Percentiles rank a stretch among this genome's conserved stretches.
Evolutionary conservation across 108 stramenopile genomes (phyloP).

Genomic region (Parietichytrium sp.): DNA sequence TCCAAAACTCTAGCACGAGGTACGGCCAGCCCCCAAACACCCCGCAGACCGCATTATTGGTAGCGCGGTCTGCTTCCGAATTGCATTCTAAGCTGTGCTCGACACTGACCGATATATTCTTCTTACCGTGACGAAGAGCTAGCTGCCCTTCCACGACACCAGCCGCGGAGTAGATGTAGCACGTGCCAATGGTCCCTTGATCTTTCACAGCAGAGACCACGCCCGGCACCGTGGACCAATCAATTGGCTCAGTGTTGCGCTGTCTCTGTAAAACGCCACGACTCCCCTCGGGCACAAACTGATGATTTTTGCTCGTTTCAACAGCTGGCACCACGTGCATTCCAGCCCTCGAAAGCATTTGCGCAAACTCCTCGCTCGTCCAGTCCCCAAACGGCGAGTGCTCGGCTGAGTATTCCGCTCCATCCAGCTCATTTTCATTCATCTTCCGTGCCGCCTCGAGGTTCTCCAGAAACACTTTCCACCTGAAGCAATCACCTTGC

Average conservation of each 20-base stretch:
- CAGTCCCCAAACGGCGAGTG: slow-evolving; percentile 21
- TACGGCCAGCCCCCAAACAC: slow-evolving; percentile 33
- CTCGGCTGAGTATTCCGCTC: slow-evolving; percentile 15
- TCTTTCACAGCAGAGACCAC: neutral
- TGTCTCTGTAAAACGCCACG: no score
- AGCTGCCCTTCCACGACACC: slow-evolving; percentile 12
- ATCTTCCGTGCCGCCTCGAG: no score
- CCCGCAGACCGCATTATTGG: neutral
- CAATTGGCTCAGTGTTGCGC: no score
- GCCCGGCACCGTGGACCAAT: no score
- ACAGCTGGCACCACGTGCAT: no score
- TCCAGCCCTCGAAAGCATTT: no score
- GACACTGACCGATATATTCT: neutral
- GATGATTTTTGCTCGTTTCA: no score
- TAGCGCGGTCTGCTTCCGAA: neutral
- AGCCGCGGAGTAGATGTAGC: neutral
- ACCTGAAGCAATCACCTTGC: no score
- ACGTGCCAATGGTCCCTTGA: slow-evolving; percentile 17
- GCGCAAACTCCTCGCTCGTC: neutral
- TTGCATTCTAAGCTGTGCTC: slow-evolving; percentile 12
- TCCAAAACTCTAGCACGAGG: slow-evolving; percentile 29
- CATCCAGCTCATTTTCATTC: no score
- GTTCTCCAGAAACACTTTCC: no score
- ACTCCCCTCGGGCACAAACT: no score
- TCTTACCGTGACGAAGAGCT: neutral